These are phyloP conservation scores for Sporothrix pallida DNA, from an alignment of 2,329 filamentous ascomycete species.

Conservation along the genomic window DNA sequence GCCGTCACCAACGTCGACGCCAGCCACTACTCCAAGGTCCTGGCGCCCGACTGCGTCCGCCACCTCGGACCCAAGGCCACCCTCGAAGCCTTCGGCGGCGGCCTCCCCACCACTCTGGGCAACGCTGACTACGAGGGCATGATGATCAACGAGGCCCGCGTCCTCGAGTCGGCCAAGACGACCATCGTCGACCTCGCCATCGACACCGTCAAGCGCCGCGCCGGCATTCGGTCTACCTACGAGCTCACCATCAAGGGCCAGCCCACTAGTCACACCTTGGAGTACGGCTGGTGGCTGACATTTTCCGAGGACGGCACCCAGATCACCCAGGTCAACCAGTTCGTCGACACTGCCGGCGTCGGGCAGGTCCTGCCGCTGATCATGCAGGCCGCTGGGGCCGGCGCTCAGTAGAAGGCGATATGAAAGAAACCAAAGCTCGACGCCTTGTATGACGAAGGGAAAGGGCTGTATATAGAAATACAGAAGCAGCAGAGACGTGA, in stretches of 20 bases:
- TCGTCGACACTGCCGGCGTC: not conserved
- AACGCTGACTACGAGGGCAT: conserved; percentile 3
- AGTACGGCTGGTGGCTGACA: not conserved
- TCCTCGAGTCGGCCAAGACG: not conserved
- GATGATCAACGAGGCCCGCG: conserved; percentile 5
- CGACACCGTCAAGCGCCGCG: too few species aligned
- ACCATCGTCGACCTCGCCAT: not conserved
- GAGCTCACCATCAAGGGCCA: too few species aligned
- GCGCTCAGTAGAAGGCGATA: too few species aligned
- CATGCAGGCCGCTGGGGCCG: too few species aligned
- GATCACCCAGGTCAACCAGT: not conserved
- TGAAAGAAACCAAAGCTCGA: too few species aligned
- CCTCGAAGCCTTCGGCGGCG: conserved; percentile 1
- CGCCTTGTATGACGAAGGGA: not conserved
- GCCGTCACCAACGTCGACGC: not conserved
- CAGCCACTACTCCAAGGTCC: too few species aligned
- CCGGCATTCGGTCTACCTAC: too few species aligned
- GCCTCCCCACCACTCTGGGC: not conserved
- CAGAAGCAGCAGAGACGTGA: not conserved
- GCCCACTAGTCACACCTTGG: not conserved
- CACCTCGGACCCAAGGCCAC: not conserved
- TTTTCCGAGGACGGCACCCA: not conserved
- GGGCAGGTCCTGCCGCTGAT: not conserved
- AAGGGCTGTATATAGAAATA: not conserved
- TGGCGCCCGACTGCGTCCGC: too few species aligned